Evolutionary conservation across 2,329 filamentous ascomycete species (phyloP), one percentile per base, ranked within the genome.

Genomic region (Venturia carpophila): DNA sequence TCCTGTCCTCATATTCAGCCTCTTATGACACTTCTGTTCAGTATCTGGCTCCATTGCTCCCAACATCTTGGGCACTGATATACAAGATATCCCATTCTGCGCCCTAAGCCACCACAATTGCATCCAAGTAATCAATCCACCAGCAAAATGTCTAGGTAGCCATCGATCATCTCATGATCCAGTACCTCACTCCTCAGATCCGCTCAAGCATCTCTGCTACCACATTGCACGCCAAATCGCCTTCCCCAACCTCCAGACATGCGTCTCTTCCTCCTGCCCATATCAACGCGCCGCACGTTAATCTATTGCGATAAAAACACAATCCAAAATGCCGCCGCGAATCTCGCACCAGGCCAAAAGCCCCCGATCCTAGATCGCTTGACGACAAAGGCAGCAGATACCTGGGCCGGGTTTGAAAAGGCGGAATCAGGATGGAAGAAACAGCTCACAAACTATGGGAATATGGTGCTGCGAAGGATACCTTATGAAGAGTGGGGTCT

Each of bases 401-500:
- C 88, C 55, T 97, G 93, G 93, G 83, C 89, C 4, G 79, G 81
- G 66, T 97, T 93, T 92, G 94, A 97, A 77, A 86, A 88, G 74
- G 88, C 88, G 69, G 87, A 92, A 21, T 82, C 81, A 56, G 90
- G 90, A 64, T 97, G 94, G 94, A 91, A 97, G 80, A 91, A 89
- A 73, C 86, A 86, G 70, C 82, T 97, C 24, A 93, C 94, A 63
- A 82, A 84, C 66, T 95, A 93, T 75, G 94, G 94, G 65, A 97
- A 99, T 77, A 80, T 86, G 61, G 86, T 91, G 19, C 84, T 99
- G 67, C 87, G 90, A 71, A 86, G 91, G 68, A 96, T 99, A 71
- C 90, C 94, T 2, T 97, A 90, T 75, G 90, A 97, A 77, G 94
- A 99, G 87, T 99, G 94, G 94, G 92, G 91, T 0, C 82, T 99